Conservation (phyloP, 2,329 filamentous ascomycete genomes). For the Alternaria consortialis region DNA sequence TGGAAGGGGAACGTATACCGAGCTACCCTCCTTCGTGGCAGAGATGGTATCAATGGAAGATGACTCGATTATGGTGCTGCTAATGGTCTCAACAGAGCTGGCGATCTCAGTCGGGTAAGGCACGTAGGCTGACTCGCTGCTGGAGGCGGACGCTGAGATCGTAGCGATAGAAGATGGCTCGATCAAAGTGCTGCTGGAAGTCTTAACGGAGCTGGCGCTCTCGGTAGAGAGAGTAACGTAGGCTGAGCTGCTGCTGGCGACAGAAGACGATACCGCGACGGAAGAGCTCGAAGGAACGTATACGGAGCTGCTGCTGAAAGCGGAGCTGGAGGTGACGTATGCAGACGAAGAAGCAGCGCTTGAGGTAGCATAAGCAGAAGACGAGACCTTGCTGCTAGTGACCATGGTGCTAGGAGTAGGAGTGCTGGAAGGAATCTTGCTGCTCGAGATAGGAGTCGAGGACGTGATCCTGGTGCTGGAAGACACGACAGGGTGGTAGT, state of each 20-base stretch:
- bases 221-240: background rate
- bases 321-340: background rate
- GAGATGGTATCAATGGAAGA: constrained; percentile 4
- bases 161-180: background rate
- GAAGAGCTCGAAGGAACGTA: constrained; percentile 9
- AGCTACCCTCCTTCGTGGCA: background rate
- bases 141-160: background rate
- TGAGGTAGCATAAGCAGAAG: constrained; percentile 8
- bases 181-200: background rate
- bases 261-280: constrained; percentile 1
- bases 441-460: background rate
- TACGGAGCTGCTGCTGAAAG: background rate
- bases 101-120: background rate
- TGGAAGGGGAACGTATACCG: background rate
- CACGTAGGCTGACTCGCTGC: constrained; percentile 11
- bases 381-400: constrained; percentile 3
- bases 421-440: constrained; percentile 1
- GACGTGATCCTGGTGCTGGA: constrained; percentile 12
- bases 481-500: constrained; percentile 29
- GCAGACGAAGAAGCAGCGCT: constrained; percentile 5
- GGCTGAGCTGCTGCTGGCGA: background rate
- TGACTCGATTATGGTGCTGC: constrained; percentile 7
- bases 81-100: background rate
- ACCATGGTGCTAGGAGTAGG: background rate
- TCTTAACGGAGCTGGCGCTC: background rate